Conservation (phyloP, 192 early-diverging fungal genomes). For the Podila verticillata region DNA sequence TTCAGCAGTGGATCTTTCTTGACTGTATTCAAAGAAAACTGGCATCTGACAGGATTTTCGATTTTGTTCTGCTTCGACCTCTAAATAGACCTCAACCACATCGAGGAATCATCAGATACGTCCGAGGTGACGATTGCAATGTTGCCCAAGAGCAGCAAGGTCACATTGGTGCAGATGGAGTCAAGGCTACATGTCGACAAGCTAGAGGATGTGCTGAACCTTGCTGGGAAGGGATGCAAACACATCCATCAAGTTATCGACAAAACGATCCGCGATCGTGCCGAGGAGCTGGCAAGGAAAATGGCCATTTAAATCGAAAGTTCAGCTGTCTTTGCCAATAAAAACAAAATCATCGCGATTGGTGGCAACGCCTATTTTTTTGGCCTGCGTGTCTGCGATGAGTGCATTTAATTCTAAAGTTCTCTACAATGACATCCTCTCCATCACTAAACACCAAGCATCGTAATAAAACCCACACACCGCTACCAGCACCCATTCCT, state of each 20-base stretch:
- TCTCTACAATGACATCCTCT: not conserved
- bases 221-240: slow-evolving; percentile 79
- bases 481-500: slow-evolving; percentile 35
- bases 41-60: not conserved
- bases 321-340: too few species aligned
- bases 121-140: slow-evolving; percentile 91
- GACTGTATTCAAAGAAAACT: not conserved
- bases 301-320: slow-evolving; percentile 18
- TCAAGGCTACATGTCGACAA: slow-evolving; percentile 87
- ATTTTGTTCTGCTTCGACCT: slow-evolving; percentile 1
- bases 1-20: not conserved
- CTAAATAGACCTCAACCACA: slow-evolving; percentile 80
- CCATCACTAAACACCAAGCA: not conserved
- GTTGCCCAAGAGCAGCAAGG: slow-evolving; percentile 83
- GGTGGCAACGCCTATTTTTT: not conserved
- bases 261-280: slow-evolving; percentile 62
- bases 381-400: not conserved
- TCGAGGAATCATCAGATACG: slow-evolving; percentile 88
- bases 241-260: slow-evolving; percentile 72
- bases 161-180: slow-evolving; percentile 89
- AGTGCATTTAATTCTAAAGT: not conserved
- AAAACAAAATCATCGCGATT: not conserved
- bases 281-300: slow-evolving; percentile 56
- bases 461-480: not conserved
- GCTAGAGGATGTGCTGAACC: slow-evolving; percentile 66